A percentile compares a stretch with the other conserved stretches of the same genome.
These are phyloP conservation scores for Metschnikowia anglica DNA, from an alignment of 805 yeast genomes.

Conservation along the genomic window DNA sequence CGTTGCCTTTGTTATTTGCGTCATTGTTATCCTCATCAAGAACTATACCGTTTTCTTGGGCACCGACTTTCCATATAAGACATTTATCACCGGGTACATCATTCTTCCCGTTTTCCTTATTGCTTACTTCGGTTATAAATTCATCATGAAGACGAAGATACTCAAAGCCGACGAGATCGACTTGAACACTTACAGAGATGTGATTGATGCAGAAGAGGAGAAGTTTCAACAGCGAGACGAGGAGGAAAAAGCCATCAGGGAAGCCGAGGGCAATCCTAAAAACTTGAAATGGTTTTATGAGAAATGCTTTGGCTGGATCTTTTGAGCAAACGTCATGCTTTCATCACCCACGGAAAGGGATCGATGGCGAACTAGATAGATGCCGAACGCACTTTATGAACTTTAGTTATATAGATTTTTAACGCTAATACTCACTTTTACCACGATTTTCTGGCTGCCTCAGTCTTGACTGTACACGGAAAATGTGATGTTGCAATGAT, in stretches of 20 bases:
- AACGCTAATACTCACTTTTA: no score
- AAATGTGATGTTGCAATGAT: no score
- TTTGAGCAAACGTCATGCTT: slow-evolving; percentile 26
- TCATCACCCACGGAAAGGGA: background rate
- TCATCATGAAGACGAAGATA: slow-evolving; percentile 47
- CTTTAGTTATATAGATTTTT: no score
- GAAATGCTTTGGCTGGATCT: slow-evolving; percentile 48
- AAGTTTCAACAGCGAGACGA: slow-evolving; percentile 34
- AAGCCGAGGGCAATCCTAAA: slow-evolving; percentile 44
- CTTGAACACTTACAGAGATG: slow-evolving; percentile 54
- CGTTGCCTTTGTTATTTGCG: slow-evolving; percentile 53
- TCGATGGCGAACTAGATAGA: background rate
- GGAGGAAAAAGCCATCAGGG: slow-evolving; percentile 36
- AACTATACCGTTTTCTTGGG: slow-evolving; percentile 67
- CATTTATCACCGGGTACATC: slow-evolving; percentile 76
- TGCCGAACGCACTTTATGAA: background rate
- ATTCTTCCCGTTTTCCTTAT: slow-evolving; percentile 65
- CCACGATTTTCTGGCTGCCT: no score
- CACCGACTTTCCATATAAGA: slow-evolving; percentile 46
- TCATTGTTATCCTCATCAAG: slow-evolving; percentile 59
- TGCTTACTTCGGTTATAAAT: slow-evolving; percentile 59
- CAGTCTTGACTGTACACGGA: no score
- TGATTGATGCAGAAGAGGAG: slow-evolving; percentile 53
- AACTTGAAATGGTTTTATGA: slow-evolving; percentile 50
- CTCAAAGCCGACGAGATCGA: slow-evolving; percentile 60